Base-by-base conservation (phyloP, 345 rosid genomes). In the Reutealis trisperma region DNA sequence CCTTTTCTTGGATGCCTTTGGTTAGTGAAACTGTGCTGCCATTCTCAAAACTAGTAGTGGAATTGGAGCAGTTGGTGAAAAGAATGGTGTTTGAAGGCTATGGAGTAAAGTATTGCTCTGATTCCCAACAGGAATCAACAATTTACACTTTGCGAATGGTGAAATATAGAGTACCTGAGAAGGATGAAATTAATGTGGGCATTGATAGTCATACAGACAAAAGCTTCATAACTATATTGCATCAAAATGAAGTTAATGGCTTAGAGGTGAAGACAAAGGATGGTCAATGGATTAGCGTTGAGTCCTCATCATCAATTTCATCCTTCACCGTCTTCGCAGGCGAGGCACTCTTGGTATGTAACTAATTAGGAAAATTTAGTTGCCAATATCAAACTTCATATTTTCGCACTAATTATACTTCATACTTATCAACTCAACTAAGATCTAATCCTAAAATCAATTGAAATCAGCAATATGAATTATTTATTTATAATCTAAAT, bases 321-420 rank as follows among this genome's bases (percentile, higher is more conserved):
- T 47, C 51, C 51, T 85, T 81, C 82, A 24, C 73, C 14, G 78
- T 83, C 70, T 79, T 83, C 74, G 84, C 83, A 0, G 85, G 83
- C 8, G 83, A 81, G 41, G 81, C 69, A 5, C 58, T 49, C 59
- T 13, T 27, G 83, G 88, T 83, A 66, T 44, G 84, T 65, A 37
- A 27, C 1, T 27, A 27, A 27, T 27, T 27, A 27, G 30, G 30
- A 27, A 27, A 27, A 27, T 27, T 27, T 27, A 27, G 30, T 1
- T 27, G 30, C 30, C 30, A 27, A 27, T 0, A 27, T 27, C 1
- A 27, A 27, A 27, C 30, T 27, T 27, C 1, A 27, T 27, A 27
- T 27, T 27, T 1, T 27, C 1, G 30, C 30, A 27, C 30, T 27
- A 27, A 27, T 27, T 27, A 27, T 27, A 27, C 30, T 27, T 27